Percentiles rank a stretch among this genome's conserved stretches.
phyloP scores from a whole-genome alignment of 805 yeast genomes.

The Candida ipomoeae region DNA sequence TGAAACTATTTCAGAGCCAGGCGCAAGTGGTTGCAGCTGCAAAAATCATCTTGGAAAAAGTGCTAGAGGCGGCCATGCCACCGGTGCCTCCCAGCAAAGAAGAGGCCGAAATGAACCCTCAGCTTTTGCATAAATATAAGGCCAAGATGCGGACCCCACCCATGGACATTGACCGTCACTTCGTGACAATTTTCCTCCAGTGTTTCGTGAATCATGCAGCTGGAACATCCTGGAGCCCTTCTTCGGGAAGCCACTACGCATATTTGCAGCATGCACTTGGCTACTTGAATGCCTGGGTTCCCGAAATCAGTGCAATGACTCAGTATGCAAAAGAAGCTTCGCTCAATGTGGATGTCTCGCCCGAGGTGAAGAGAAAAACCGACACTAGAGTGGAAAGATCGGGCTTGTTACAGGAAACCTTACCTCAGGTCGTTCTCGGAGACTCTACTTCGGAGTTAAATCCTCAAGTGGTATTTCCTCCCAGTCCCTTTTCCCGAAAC shows the following conservation, averaged over 20 bases:
- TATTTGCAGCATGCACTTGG: constrained; percentile 29
- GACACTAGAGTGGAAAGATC: constrained; percentile 7
- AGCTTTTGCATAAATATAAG: constrained; percentile 15
- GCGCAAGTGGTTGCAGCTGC: constrained; percentile 26
- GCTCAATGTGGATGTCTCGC: not conserved
- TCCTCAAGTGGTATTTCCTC: constrained; percentile 31
- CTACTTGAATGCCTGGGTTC: constrained; percentile 31
- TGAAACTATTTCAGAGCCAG: constrained; percentile 25
- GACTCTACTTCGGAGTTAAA: constrained; percentile 16
- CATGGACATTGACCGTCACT: constrained; percentile 31
- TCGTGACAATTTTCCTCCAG: constrained; percentile 28
- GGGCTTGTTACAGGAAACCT: not conserved
- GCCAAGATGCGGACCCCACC: constrained; percentile 9
- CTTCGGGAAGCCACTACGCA: constrained; percentile 27
- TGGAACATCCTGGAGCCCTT: constrained; percentile 24
- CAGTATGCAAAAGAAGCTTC: constrained; percentile 6
- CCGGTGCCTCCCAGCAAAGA: constrained; percentile 32
- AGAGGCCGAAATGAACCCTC: constrained; percentile 21
- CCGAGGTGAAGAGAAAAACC: constrained; percentile 8
- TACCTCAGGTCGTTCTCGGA: constrained; percentile 14
- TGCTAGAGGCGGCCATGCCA: constrained; percentile 28
- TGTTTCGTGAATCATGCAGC: constrained; percentile 24
- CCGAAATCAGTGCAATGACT: constrained; percentile 23
- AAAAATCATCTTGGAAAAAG: constrained; percentile 25
- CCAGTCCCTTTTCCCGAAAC: constrained; percentile 22